phyloP scores from a whole-genome alignment of 352 stramenopile species.

The Pilasporangium apinafurcum region DNA sequence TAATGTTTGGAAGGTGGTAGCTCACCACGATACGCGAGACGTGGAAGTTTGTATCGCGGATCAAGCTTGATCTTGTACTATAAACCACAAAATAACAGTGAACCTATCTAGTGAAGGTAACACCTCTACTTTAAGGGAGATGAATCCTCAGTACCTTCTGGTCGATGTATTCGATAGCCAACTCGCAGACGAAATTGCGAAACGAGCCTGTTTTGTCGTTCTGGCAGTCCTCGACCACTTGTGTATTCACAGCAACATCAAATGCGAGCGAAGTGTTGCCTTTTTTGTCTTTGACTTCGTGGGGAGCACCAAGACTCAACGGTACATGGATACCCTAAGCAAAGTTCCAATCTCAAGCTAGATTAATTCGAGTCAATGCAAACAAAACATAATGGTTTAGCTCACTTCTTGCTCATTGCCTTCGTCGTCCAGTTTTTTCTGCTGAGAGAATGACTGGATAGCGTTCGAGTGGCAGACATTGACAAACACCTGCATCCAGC shows the following conservation, averaged over 20 bases:
- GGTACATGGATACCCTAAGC: conserved; percentile 68
- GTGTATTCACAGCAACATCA: conserved; percentile 75
- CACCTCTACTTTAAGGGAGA: too few species aligned
- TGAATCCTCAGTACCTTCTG: conserved; percentile 71
- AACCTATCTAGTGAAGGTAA: neutral
- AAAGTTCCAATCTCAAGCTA: neutral
- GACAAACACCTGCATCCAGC: conserved; percentile 52
- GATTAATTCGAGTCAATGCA: neutral
- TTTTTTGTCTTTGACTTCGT: conserved; percentile 75
- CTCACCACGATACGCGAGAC: conserved; percentile 53
- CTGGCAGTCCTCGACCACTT: conserved; percentile 63
- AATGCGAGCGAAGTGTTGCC: conserved; percentile 53
- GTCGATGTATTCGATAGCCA: conserved; percentile 78
- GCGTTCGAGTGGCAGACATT: conserved; percentile 63
- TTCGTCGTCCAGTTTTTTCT: conserved; percentile 69
- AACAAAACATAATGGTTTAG: neutral
- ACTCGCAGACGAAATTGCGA: conserved; percentile 77
- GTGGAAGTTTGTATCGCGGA: conserved; percentile 68
- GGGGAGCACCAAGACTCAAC: conserved; percentile 55
- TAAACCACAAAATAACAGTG: too few species aligned
- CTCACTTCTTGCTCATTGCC: conserved; percentile 68
- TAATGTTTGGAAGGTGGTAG: conserved; percentile 72
- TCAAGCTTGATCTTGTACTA: conserved; percentile 81
- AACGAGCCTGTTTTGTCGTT: conserved; percentile 61
- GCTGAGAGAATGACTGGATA: conserved; percentile 78